Evolutionary conservation across 768 basidiomycete genomes (phyloP).

Genomic region (Boletus coccyginus): DNA sequence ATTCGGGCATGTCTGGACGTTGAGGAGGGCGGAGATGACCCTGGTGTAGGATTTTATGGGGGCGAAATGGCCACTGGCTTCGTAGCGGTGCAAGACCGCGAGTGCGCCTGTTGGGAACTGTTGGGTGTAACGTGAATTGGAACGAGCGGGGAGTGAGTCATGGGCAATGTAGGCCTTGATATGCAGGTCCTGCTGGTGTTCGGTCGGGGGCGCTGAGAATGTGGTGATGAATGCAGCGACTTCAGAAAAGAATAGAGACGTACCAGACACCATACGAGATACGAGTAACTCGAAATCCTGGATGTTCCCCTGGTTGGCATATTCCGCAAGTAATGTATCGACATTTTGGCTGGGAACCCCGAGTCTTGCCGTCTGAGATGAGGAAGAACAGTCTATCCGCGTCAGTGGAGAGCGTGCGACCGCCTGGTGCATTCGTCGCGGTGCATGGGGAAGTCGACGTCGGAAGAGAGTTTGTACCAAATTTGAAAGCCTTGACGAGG

Average conservation of each 20-base stretch:
- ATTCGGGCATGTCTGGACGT: constrained; percentile 34
- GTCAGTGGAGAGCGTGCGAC: neutral
- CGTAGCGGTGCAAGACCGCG: constrained; percentile 67
- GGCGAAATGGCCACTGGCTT: constrained; percentile 56
- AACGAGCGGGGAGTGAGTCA: neutral
- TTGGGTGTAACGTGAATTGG: constrained; percentile 18
- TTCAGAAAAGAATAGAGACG: constrained; percentile 5
- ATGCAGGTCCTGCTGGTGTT: constrained; percentile 66
- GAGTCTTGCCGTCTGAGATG: too few relatives aligned
- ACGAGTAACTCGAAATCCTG: constrained; percentile 46
- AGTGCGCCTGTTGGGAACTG: constrained; percentile 63
- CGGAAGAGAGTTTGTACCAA: constrained; percentile 3
- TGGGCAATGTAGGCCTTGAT: constrained; percentile 57
- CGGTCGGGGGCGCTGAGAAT: constrained; percentile 40
- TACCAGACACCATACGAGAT: constrained; percentile 43
- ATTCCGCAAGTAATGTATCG: too few relatives aligned
- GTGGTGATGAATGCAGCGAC: neutral
- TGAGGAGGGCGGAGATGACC: constrained; percentile 58
- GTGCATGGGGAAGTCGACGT: neutral
- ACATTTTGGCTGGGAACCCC: too few relatives aligned
- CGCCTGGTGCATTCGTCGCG: constrained; percentile 22
- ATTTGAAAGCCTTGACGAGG: neutral
- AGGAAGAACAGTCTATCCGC: neutral
- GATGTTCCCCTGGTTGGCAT: constrained; percentile 6
- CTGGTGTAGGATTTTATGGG: constrained; percentile 75